Evolutionary conservation across 352 stramenopile species (phyloP).

Genomic region (Phytophthora fragariaefolia): DNA sequence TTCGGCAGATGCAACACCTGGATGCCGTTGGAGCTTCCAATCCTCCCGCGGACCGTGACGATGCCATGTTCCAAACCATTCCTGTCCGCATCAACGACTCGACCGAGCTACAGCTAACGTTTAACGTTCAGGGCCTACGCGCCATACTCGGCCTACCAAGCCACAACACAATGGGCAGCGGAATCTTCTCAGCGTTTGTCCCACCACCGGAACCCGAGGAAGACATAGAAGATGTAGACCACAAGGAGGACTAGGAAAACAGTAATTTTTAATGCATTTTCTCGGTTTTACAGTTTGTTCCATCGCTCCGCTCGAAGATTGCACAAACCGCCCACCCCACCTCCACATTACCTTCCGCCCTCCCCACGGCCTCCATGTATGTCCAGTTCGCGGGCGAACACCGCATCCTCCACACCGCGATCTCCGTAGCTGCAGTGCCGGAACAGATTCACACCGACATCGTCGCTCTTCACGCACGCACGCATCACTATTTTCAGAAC

Average conservation of each 20-base stretch:
- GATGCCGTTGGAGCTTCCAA: not conserved
- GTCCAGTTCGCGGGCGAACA: slow-evolving; percentile 7
- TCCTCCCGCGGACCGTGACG: not conserved
- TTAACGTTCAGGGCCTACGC: not conserved
- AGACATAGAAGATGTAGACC: not conserved
- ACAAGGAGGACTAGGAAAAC: not conserved
- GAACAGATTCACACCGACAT: slow-evolving; percentile 20
- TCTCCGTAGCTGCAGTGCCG: slow-evolving; percentile 17
- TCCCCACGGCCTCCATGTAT: not conserved
- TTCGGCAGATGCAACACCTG: not conserved
- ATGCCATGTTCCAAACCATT: not conserved
- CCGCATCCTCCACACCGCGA: not conserved
- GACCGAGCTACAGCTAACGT: not conserved
- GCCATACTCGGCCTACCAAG: not conserved
- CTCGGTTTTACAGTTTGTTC: not conserved
- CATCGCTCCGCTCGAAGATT: not conserved
- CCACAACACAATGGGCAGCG: not conserved
- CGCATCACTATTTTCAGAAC: slow-evolving; percentile 23
- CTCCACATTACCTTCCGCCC: not conserved
- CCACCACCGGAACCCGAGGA: not conserved
- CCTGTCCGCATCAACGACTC: not conserved
- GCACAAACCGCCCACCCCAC: not conserved
- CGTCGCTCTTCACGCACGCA: not conserved
- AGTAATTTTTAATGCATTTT: not conserved
- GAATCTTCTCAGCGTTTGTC: slow-evolving; percentile 1